Evolutionary conservation across 805 yeast species (phyloP).

Genomic region (Spencermartinsiella europaea): DNA sequence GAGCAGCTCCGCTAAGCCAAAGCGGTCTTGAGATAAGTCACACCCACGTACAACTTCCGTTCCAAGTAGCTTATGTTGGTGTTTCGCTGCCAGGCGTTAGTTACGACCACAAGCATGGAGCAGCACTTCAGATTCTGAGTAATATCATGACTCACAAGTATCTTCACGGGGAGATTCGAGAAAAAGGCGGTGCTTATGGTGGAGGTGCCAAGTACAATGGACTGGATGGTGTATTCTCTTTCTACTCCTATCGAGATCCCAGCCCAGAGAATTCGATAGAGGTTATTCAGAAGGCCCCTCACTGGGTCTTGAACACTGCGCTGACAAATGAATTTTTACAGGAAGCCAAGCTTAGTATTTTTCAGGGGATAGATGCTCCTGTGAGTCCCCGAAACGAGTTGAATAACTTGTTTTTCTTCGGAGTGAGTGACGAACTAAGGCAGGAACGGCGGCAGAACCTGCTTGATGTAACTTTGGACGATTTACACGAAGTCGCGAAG

Average conservation of each 20-base stretch:
- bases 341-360: slow-evolving; percentile 85
- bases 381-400: slow-evolving; percentile 78
- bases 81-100: slow-evolving; percentile 60
- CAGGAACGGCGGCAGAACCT: slow-evolving; percentile 74
- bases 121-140: slow-evolving; percentile 76
- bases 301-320: slow-evolving; percentile 41
- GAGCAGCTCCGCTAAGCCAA: not conserved
- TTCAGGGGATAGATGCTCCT: slow-evolving; percentile 92
- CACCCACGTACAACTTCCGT: slow-evolving; percentile 51
- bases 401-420: slow-evolving; percentile 54
- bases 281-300: slow-evolving; percentile 51
- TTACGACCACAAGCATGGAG: slow-evolving; percentile 69
- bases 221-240: slow-evolving; percentile 70
- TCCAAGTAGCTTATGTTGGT: slow-evolving; percentile 83
- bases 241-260: slow-evolving; percentile 93
- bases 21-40: not conserved
- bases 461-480: slow-evolving; percentile 58
- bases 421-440: slow-evolving; percentile 70
- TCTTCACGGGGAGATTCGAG: slow-evolving; percentile 85
- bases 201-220: slow-evolving; percentile 88
- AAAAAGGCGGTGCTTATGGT: slow-evolving; percentile 97
- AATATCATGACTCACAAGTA: slow-evolving; percentile 76
- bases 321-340: slow-evolving; percentile 67
- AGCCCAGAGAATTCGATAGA: slow-evolving; percentile 65
- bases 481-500: slow-evolving; percentile 60